phyloP scores from a whole-genome alignment of 2,329 filamentous ascomycete species.

The Botrytis byssoidea region DNA sequence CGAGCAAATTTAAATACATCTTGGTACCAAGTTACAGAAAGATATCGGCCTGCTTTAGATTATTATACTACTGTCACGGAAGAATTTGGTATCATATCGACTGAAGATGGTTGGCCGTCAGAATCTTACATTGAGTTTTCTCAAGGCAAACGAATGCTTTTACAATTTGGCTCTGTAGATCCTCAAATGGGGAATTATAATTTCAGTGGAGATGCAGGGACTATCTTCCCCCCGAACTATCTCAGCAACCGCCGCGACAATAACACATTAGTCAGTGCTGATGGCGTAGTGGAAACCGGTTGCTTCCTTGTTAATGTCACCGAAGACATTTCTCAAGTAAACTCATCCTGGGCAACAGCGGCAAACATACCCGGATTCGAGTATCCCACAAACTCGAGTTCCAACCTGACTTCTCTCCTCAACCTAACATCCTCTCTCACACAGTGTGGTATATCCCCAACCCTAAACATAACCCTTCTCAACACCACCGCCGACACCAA shows the following conservation, averaged over 20 bases:
- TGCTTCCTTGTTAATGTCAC: constrained; percentile 52
- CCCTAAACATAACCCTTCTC: constrained; percentile 56
- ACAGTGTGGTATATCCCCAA: constrained; percentile 59
- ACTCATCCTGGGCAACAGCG: constrained; percentile 54
- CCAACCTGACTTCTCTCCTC: constrained; percentile 39
- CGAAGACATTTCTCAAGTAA: constrained; percentile 44
- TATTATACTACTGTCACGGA: constrained; percentile 49
- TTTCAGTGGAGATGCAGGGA: constrained; percentile 47
- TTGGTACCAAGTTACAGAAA: constrained; percentile 51
- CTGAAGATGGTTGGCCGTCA: constrained; percentile 63
- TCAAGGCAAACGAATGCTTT: constrained; percentile 52
- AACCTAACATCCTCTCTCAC: constrained; percentile 44
- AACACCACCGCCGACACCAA: constrained; percentile 50
- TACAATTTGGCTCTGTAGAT: constrained; percentile 56
- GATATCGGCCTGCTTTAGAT: constrained; percentile 47
- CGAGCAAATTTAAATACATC: constrained; percentile 55
- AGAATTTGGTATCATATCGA: constrained; percentile 42
- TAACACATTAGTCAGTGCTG: constrained; percentile 38
- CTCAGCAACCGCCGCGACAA: constrained; percentile 42
- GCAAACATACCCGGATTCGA: constrained; percentile 36
- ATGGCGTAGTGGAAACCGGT: constrained; percentile 47
- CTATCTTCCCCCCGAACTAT: constrained; percentile 51
- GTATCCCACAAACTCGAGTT: constrained; percentile 33
- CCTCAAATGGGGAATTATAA: constrained; percentile 57
- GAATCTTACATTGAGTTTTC: constrained; percentile 56